Conservation (phyloP, 371 early-diverging fungal genomes). For the Mortierella sp. region DNA sequence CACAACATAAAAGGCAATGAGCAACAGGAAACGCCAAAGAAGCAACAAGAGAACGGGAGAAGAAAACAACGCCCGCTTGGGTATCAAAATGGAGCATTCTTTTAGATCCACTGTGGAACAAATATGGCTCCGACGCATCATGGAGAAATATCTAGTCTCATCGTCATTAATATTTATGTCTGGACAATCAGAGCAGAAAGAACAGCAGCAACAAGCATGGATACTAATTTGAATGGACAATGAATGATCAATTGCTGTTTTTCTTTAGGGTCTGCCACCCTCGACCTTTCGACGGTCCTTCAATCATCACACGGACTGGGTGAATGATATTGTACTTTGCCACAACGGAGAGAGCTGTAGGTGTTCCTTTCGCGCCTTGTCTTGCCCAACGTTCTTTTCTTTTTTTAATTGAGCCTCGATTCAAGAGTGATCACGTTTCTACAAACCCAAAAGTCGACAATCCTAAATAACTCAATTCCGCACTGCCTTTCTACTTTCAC, state of each 20-base stretch:
- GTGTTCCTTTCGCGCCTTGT: conserved; percentile 9
- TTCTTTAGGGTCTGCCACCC: conserved; percentile 58
- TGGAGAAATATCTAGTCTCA: neutral
- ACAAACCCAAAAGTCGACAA: conserved; percentile 10
- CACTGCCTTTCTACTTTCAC: neutral
- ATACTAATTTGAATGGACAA: neutral
- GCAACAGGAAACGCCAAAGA: neutral
- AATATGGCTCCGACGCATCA: neutral
- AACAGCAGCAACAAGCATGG: neutral
- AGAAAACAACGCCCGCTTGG: neutral
- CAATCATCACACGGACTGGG: conserved; percentile 96
- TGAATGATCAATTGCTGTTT: neutral
- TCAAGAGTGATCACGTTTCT: neutral
- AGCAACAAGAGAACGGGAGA: neutral
- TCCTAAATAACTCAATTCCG: neutral
- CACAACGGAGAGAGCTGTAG: conserved; percentile 70
- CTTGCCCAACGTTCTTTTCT: conserved; percentile 12
- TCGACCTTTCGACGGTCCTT: conserved; percentile 79
- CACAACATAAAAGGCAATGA: neutral
- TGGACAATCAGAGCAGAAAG: neutral
- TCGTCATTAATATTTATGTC: neutral
- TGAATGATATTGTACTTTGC: conserved; percentile 91
- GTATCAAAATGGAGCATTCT: neutral
- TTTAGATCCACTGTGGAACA: neutral
- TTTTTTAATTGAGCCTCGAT: conserved; percentile 1